Conservation (phyloP, 805 yeast genomes). For the Saccharomycopsis microspora region DNA sequence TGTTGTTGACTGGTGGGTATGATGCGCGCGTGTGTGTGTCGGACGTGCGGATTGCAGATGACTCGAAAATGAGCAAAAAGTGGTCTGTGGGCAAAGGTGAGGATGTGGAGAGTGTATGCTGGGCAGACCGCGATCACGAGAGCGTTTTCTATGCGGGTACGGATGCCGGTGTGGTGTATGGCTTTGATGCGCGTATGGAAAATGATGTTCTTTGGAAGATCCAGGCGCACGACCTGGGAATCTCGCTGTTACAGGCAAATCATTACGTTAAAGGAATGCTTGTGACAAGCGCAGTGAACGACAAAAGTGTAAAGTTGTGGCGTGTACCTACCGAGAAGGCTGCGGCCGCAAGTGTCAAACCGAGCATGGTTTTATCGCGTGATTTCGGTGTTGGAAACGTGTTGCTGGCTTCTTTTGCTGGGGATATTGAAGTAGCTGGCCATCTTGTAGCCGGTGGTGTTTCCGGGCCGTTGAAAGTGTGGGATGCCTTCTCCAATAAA, state of each 20-base stretch:
- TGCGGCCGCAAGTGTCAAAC: constrained; percentile 31
- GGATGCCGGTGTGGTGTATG: constrained; percentile 80
- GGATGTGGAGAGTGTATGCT: constrained; percentile 74
- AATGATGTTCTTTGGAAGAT: constrained; percentile 81
- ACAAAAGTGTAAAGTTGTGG: constrained; percentile 82
- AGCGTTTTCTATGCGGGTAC: constrained; percentile 68
- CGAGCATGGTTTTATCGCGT: constrained; percentile 82
- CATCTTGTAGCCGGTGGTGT: constrained; percentile 82
- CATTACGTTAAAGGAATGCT: constrained; percentile 57
- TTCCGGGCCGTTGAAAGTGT: constrained; percentile 70
- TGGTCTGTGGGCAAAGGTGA: constrained; percentile 57
- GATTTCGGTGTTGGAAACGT: constrained; percentile 95
- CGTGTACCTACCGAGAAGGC: constrained; percentile 32
- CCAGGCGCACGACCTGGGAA: constrained; percentile 94
- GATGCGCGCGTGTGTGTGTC: constrained; percentile 73
- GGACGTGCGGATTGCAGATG: constrained; percentile 72
- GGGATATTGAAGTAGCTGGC: constrained; percentile 80
- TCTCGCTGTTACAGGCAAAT: constrained; percentile 71
- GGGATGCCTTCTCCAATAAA: constrained; percentile 82
- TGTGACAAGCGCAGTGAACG: constrained; percentile 86
- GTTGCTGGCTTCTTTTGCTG: constrained; percentile 69
- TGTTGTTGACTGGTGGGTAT: constrained; percentile 85
- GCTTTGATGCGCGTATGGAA: constrained; percentile 70
- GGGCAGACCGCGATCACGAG: constrained; percentile 40
- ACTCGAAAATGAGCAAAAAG: constrained; percentile 43